These are phyloP conservation scores for Primulina tabacum DNA, from an alignment of 257 asterid species.

Conservation along the genomic window DNA sequence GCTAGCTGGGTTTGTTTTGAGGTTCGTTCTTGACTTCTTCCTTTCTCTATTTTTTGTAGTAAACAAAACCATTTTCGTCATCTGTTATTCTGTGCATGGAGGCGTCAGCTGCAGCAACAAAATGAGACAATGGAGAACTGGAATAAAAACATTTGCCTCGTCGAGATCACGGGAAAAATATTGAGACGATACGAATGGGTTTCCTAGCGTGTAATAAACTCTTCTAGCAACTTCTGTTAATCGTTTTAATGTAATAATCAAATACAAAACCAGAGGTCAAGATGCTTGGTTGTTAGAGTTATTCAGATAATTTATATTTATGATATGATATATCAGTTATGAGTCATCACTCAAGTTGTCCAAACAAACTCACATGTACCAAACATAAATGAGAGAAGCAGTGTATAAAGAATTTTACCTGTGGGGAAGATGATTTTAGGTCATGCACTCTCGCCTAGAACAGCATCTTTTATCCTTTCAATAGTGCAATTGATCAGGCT, in stretches of 20 bases:
- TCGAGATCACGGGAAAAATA: too few relatives aligned
- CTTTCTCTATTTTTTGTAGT: background rate
- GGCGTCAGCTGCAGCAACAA: background rate
- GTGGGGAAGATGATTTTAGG: background rate
- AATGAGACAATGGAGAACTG: background rate
- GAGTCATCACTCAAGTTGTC: too few relatives aligned
- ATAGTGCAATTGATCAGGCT: conserved; percentile 33
- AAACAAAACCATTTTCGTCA: background rate
- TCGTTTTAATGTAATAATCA: too few relatives aligned
- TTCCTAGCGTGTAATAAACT: too few relatives aligned
- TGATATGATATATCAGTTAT: too few relatives aligned
- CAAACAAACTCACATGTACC: too few relatives aligned
- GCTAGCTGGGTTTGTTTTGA: background rate
- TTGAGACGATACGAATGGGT: too few relatives aligned
- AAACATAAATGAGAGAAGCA: background rate
- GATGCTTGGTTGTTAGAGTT: too few relatives aligned
- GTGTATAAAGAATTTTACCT: background rate
- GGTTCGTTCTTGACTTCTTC: background rate
- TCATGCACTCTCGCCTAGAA: background rate
- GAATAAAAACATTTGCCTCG: too few relatives aligned
- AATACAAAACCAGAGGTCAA: too few relatives aligned
- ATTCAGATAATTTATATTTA: too few relatives aligned
- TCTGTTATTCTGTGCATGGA: background rate
- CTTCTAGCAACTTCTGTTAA: too few relatives aligned
- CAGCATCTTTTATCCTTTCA: conserved; percentile 37